phyloP scores from a whole-genome alignment of 1,139 yeast species.

The Citeromyces hawaiiensis region DNA sequence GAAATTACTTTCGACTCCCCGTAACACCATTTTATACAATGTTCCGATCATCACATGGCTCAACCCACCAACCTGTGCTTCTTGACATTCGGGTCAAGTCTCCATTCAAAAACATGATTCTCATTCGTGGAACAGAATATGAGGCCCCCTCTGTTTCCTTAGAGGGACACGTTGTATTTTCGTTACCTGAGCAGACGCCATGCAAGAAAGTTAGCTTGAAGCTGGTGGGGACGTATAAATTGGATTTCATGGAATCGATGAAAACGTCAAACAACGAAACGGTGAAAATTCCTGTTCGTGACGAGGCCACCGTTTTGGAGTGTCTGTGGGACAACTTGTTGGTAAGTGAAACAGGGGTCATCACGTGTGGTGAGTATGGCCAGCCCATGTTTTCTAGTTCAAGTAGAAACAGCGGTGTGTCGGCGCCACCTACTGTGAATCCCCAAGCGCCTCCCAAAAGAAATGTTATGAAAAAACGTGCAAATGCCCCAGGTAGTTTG shows the following conservation, averaged over 20 bases:
- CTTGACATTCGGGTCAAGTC: conserved; percentile 25
- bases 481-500: conserved; percentile 12
- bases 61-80: conserved; percentile 5
- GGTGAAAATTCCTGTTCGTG: conserved; percentile 31
- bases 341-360: conserved; percentile 28
- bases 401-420: conserved; percentile 5
- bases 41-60: conserved; percentile 1
- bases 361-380: conserved; percentile 25
- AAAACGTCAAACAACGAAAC: conserved; percentile 21
- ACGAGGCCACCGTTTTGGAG: conserved; percentile 33
- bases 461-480: conserved; percentile 6
- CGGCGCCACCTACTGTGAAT: conserved; percentile 12
- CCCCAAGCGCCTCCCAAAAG: conserved; percentile 22
- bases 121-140: conserved; percentile 42
- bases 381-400: conserved; percentile 3
- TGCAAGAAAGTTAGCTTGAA: conserved; percentile 32
- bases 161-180: conserved; percentile 43
- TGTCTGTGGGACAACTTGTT: conserved; percentile 51
- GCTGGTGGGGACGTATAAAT: conserved; percentile 37
- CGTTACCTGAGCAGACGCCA: conserved; percentile 35
- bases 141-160: conserved; percentile 42
- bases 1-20: neutral
- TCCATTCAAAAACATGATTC: conserved; percentile 35
- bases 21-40: neutral
- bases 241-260: conserved; percentile 35